Percentiles rank a stretch among this genome's conserved stretches.
phyloP scores from a whole-genome alignment of 2,329 filamentous ascomycete species.

The Aureobasidium lini region DNA sequence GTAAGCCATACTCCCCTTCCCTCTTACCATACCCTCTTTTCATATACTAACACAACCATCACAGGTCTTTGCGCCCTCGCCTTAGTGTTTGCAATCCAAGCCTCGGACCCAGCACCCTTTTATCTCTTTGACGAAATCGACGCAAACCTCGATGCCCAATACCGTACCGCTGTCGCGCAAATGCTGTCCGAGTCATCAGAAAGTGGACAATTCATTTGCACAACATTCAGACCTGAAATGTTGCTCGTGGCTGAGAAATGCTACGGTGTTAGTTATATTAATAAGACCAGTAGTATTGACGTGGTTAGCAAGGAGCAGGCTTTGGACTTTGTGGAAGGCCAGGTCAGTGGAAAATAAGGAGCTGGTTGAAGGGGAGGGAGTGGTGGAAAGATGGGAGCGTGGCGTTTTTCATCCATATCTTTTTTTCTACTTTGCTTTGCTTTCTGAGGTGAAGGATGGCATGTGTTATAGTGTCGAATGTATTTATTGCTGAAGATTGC shows the following conservation, averaged over 20 bases:
- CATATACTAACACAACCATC: not conserved
- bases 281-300: constrained; percentile 91
- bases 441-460: no score
- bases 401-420: not conserved
- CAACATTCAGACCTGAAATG: constrained; percentile 96
- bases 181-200: constrained; percentile 59
- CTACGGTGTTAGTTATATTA: constrained; percentile 86
- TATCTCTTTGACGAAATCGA: constrained; percentile 99
- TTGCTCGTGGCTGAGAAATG: constrained; percentile 92
- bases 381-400: not conserved
- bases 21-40: no score
- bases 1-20: constrained; percentile 43
- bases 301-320: constrained; percentile 83
- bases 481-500: no score
- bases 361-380: not conserved
- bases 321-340: constrained; percentile 87
- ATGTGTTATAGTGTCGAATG: no score
- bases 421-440: not conserved
- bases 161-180: constrained; percentile 87
- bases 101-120: constrained; percentile 93
- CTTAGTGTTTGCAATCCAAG: constrained; percentile 96
- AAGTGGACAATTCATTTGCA: constrained; percentile 86
- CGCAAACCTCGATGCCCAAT: constrained; percentile 95
- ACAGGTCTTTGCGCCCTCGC: constrained; percentile 89
- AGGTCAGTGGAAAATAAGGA: constrained; percentile 35